Conservation (phyloP, 176 grass and related monocot species). For the Secale cereale region DNA sequence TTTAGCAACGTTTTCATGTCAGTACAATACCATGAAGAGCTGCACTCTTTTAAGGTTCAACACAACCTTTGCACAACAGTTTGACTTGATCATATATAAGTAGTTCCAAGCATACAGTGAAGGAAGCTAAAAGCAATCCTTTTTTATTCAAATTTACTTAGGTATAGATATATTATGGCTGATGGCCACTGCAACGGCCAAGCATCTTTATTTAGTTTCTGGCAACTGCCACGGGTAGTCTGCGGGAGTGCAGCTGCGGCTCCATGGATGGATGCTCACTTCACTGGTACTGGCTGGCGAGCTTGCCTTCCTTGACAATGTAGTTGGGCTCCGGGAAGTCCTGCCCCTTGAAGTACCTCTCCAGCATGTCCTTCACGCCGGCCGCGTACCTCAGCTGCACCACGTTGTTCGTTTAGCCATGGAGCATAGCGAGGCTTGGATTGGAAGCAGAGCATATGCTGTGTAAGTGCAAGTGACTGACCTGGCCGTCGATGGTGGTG, state of each 20-base stretch:
- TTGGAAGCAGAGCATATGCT: neutral
- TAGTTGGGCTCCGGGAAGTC: conserved; percentile 81
- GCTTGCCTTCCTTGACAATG: conserved; percentile 79
- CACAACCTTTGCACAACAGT: neutral
- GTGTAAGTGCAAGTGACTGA: conserved; percentile 4
- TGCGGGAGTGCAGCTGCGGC: neutral
- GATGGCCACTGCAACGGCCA: neutral
- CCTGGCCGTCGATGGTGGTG: conserved; percentile 87
- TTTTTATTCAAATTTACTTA: neutral
- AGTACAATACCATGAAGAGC: neutral
- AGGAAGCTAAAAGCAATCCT: neutral
- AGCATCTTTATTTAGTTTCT: neutral
- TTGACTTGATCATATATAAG: too few relatives aligned
- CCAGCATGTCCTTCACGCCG: conserved; percentile 77
- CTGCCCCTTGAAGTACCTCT: conserved; percentile 78
- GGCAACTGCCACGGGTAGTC: neutral
- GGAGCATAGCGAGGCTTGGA: neutral
- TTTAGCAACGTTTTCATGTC: neutral
- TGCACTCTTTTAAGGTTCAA: neutral
- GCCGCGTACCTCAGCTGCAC: conserved; percentile 61
- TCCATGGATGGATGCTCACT: conserved; percentile 16
- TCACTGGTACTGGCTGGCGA: conserved; percentile 70
- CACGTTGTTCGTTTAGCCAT: neutral
- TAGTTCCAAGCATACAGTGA: too few relatives aligned
- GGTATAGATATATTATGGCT: neutral